phyloP scores from a whole-genome alignment of 495 filamentous ascomycete species.

The Penicillium riverlandense region DNA sequence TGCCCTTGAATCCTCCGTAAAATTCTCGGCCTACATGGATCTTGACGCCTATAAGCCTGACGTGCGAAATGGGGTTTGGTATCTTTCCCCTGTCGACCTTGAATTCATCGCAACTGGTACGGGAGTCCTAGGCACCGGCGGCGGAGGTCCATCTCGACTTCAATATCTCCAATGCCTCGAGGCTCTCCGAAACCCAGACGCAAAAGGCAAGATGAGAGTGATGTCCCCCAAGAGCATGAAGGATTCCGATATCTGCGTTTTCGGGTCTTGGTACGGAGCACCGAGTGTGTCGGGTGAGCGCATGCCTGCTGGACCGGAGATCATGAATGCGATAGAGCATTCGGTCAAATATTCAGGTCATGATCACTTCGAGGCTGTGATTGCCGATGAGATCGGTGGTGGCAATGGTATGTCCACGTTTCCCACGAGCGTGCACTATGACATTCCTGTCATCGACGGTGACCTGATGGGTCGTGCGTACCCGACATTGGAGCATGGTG shows the following conservation, averaged over 20 bases:
- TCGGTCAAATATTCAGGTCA: slow-evolving; percentile 19
- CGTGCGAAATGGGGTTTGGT: slow-evolving; percentile 34
- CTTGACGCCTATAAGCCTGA: slow-evolving; percentile 42
- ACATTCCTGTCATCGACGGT: slow-evolving; percentile 29
- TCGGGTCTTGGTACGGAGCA: slow-evolving; percentile 19
- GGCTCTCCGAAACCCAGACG: slow-evolving; percentile 3
- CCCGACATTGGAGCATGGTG: slow-evolving; percentile 22
- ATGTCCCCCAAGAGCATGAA: slow-evolving; percentile 7
- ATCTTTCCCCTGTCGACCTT: slow-evolving; percentile 14
- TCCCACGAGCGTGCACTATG: slow-evolving; percentile 15
- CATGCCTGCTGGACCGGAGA: slow-evolving; percentile 20
- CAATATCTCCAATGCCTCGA: slow-evolving; percentile 16
- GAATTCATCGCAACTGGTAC: slow-evolving; percentile 21
- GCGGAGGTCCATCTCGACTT: slow-evolving; percentile 15
- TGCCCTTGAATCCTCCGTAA: not conserved
- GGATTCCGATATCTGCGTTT: slow-evolving; percentile 13
- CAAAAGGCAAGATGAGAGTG: slow-evolving; percentile 13
- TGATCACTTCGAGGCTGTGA: slow-evolving; percentile 19
- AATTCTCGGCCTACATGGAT: slow-evolving; percentile 20
- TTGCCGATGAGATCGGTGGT: slow-evolving; percentile 30
- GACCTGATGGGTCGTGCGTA: slow-evolving; percentile 32
- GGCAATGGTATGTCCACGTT: slow-evolving; percentile 32
- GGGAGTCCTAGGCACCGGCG: slow-evolving; percentile 15
- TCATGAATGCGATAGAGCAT: slow-evolving; percentile 16
- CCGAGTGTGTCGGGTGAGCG: slow-evolving; percentile 18